Evolutionary conservation across 306 rosid species (phyloP).

Genomic region (Ziziphus jujuba): DNA sequence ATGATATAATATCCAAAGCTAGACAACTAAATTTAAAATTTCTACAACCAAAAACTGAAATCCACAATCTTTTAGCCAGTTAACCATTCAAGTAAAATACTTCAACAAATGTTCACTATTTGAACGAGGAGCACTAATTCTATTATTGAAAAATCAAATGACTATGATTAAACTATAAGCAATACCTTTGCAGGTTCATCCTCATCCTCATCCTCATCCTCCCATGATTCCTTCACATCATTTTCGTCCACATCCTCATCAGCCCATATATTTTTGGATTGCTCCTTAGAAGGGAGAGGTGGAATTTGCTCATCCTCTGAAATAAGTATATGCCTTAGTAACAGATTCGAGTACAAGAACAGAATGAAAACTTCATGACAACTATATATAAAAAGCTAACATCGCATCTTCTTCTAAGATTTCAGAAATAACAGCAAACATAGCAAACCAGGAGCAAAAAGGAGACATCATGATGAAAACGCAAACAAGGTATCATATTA

Average conservation of each 20-base stretch:
- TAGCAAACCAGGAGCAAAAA: too few species aligned
- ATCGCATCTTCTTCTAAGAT: too few species aligned
- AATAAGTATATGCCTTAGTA: slow-evolving; percentile 18
- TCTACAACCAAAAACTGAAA: too few species aligned
- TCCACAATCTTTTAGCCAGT: not conserved
- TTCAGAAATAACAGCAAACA: too few species aligned
- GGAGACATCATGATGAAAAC: too few species aligned
- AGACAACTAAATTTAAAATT: too few species aligned
- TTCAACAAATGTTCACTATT: not conserved
- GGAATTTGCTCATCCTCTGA: slow-evolving; percentile 67
- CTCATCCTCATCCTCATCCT: slow-evolving; percentile 88
- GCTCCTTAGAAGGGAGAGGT: slow-evolving; percentile 46
- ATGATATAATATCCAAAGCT: too few species aligned
- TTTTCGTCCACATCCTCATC: slow-evolving; percentile 88
- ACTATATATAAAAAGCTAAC: too few species aligned
- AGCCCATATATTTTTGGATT: slow-evolving; percentile 68
- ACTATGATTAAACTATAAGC: slow-evolving; percentile 1
- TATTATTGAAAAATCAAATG: not conserved
- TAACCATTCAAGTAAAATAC: not conserved
- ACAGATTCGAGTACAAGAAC: not conserved
- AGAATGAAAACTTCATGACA: too few species aligned
- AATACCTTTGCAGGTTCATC: slow-evolving; percentile 80
- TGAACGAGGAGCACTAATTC: not conserved
- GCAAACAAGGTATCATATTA: too few species aligned
- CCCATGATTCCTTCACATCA: slow-evolving; percentile 94